Percentiles rank a stretch among this genome's conserved stretches.
These are phyloP conservation scores for Hygrophoropsis aurantiaca DNA, from an alignment of 768 basidiomycete species.

Conservation along the genomic window DNA sequence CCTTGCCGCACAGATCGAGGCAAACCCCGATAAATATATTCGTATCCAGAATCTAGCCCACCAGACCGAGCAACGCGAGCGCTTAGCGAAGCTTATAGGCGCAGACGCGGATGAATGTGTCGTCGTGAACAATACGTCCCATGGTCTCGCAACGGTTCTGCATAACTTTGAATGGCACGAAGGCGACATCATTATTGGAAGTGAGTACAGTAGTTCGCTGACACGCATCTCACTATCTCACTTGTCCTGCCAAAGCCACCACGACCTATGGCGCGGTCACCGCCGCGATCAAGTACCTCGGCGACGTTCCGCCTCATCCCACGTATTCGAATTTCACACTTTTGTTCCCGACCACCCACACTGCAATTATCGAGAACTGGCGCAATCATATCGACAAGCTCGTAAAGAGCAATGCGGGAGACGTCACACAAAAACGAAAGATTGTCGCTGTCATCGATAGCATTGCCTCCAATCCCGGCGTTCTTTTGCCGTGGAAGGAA, in stretches of 20 bases:
- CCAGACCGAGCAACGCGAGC: slow-evolving; percentile 40
- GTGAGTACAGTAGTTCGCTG: slow-evolving; percentile 35
- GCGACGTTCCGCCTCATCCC: slow-evolving; percentile 57
- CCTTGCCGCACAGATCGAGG: slow-evolving; percentile 44
- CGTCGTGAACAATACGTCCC: slow-evolving; percentile 33
- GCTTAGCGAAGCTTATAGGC: slow-evolving; percentile 50
- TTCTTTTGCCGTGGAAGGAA: slow-evolving; percentile 67
- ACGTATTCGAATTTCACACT: slow-evolving; percentile 48
- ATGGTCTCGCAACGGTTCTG: slow-evolving; percentile 59
- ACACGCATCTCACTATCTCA: not conserved
- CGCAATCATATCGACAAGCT: slow-evolving; percentile 35
- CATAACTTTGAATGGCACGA: slow-evolving; percentile 66
- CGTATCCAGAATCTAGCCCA: slow-evolving; percentile 34
- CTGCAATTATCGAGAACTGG: slow-evolving; percentile 53
- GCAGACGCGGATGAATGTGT: slow-evolving; percentile 60
- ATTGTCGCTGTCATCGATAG: slow-evolving; percentile 71
- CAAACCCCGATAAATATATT: slow-evolving; percentile 58
- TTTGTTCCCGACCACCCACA: slow-evolving; percentile 56
- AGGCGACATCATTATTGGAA: slow-evolving; percentile 64
- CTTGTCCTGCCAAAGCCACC: slow-evolving; percentile 36
- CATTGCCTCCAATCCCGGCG: slow-evolving; percentile 63
- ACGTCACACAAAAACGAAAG: slow-evolving; percentile 34
- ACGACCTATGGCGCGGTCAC: slow-evolving; percentile 59
- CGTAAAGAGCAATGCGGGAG: slow-evolving; percentile 17
- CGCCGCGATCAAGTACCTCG: slow-evolving; percentile 50